These are phyloP conservation scores for Didymella keratinophila DNA, from an alignment of 2,329 filamentous ascomycete species.

Conservation along the genomic window DNA sequence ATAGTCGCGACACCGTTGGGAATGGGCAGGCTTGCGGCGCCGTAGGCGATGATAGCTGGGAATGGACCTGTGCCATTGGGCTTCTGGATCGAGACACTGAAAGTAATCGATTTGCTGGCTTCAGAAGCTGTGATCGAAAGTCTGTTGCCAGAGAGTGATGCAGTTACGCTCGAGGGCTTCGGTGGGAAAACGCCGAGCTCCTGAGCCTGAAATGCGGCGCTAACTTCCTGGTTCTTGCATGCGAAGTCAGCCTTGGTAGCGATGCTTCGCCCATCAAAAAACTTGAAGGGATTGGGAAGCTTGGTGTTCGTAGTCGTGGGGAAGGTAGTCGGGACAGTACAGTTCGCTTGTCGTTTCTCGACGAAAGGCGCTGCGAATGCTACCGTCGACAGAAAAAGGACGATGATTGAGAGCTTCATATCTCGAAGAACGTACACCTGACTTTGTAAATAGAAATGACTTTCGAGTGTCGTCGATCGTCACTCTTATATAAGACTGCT, in stretches of 20 bases:
- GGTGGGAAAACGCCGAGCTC: slow-evolving; percentile 51
- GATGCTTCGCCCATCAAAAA: slow-evolving; percentile 47
- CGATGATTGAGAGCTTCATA: slow-evolving; percentile 45
- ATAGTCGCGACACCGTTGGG: slow-evolving; percentile 63
- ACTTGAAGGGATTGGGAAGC: slow-evolving; percentile 51
- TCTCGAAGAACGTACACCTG: slow-evolving; percentile 10
- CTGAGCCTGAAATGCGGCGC: slow-evolving; percentile 46
- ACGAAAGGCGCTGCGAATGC: slow-evolving; percentile 41
- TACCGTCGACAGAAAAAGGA: slow-evolving; percentile 42
- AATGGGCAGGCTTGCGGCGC: slow-evolving; percentile 63
- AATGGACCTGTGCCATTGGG: slow-evolving; percentile 58
- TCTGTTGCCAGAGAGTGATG: slow-evolving; percentile 40
- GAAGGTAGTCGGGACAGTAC: slow-evolving; percentile 42
- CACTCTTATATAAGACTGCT: background rate
- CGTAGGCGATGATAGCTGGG: slow-evolving; percentile 66
- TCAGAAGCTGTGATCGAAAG: slow-evolving; percentile 49
- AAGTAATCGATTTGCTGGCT: slow-evolving; percentile 47
- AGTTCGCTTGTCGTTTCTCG: slow-evolving; percentile 43
- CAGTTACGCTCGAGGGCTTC: slow-evolving; percentile 45
- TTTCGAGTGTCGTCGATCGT: background rate
- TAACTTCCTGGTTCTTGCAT: slow-evolving; percentile 51
- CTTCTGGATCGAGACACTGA: slow-evolving; percentile 49
- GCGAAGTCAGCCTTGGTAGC: slow-evolving; percentile 46
- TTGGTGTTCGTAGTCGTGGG: slow-evolving; percentile 43
- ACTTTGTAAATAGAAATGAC: background rate